Evolutionary conservation across 1,284 basidiomycete species (phyloP).

Genomic region (Dichomitus squalens): DNA sequence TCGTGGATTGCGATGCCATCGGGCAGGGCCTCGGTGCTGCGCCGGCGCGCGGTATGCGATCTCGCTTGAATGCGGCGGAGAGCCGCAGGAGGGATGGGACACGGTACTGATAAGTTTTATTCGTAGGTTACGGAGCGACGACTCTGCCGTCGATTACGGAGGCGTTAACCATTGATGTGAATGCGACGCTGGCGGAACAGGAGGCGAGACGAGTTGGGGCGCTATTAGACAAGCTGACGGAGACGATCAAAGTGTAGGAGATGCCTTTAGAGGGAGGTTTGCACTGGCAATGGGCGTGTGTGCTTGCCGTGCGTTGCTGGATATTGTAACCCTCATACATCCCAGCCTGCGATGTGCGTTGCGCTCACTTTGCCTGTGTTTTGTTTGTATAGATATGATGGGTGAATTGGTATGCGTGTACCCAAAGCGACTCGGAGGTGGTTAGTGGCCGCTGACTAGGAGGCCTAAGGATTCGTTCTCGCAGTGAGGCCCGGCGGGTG

Average conservation of each 20-base stretch:
- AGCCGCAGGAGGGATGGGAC: background rate
- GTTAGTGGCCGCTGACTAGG: background rate
- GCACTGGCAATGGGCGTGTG: background rate
- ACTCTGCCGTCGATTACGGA: constrained; percentile 86
- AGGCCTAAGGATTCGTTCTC: background rate
- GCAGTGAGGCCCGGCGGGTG: too few species aligned
- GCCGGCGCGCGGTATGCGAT: constrained; percentile 1
- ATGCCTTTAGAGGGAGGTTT: constrained; percentile 3
- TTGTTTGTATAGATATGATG: background rate
- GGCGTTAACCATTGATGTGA: constrained; percentile 72
- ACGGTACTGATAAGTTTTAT: background rate
- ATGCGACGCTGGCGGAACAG: constrained; percentile 57
- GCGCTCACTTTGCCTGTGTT: background rate
- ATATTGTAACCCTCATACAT: too few species aligned
- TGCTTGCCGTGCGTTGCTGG: too few species aligned
- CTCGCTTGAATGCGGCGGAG: background rate
- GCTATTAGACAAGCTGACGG: constrained; percentile 46
- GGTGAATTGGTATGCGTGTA: background rate
- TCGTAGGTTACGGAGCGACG: constrained; percentile 81
- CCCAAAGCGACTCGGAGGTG: too few species aligned
- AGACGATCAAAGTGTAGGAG: constrained; percentile 23
- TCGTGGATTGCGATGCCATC: background rate
- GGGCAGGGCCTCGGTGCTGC: too few species aligned
- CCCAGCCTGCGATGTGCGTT: too few species aligned
- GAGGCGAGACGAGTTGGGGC: constrained; percentile 60